Evolutionary conservation across 148 eudicot species (phyloP), one percentile per base, ranked within the genome.

Genomic region (Diospyros lotus): DNA sequence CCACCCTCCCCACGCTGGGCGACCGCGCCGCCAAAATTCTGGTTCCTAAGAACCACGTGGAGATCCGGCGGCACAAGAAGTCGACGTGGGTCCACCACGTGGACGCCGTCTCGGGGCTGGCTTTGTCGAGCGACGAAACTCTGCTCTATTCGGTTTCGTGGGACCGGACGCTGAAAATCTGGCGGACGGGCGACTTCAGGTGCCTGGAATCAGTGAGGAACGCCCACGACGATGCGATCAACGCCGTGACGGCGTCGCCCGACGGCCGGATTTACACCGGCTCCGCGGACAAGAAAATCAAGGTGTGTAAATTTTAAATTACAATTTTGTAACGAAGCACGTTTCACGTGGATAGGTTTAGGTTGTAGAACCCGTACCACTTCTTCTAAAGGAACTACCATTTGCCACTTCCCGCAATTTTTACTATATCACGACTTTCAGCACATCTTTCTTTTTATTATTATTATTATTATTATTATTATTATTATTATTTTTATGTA

Each of bases 191-290:
- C 1, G 92, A 90, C 78, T 90, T 91, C 87, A 89, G 85, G 66
- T 94, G 97, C 82, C 69, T 90, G 77, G 95, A 94, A 84, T 91
- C 98, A 0, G 71, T 94, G 15, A 68, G 42, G 12, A 65, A 89
- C 58, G 97, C 98, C 15, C 98, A 94, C n/a, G 90, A 92, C 38
- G 98, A 94, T 78, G 97, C 98, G 5, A 90, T 94, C 72, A 94
- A 94, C 69, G 87, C 93, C 13, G 58, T 94, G 11, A 87, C 78
- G 44, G 73, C 88, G 58, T 87, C 93, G 14, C 54, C 66, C 6
- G 77, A 84, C 39, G 93, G 94, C 38, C 63, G 76, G 40, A 73
- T 94, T 48, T 94, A 90, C 80, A 94, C 98, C 1, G 98, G 92
- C 53, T 92, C 98, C 73, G 88, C 98, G 41, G 98, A 94, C 77